A percentile compares a stretch with the other conserved stretches of the same genome.
phyloP scores from a whole-genome alignment of 208 protist species.

The Herpetomonas tarakana region DNA sequence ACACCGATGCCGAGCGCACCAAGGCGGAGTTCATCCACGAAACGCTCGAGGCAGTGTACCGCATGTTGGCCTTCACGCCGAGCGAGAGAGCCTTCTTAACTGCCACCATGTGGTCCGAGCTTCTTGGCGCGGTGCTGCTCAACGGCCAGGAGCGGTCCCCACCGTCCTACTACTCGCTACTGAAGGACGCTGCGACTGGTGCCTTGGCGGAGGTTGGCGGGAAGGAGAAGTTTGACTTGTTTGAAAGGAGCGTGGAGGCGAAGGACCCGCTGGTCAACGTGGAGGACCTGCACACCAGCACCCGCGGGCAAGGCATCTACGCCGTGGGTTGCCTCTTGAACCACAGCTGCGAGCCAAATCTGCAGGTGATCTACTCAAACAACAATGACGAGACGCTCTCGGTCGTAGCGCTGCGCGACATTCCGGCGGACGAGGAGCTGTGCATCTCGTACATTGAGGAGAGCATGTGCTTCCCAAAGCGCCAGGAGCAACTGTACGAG shows the following conservation, averaged over 20 bases:
- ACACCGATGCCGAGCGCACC: slow-evolving; percentile 13
- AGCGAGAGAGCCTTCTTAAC: slow-evolving; percentile 34
- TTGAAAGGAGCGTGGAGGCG: slow-evolving; percentile 16
- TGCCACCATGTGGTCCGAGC: slow-evolving; percentile 30
- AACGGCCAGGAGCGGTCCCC: slow-evolving; percentile 78
- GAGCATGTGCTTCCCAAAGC: slow-evolving; percentile 20
- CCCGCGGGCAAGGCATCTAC: slow-evolving; percentile 67
- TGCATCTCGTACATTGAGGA: slow-evolving; percentile 79
- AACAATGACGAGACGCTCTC: slow-evolving; percentile 59
- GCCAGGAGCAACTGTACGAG: slow-evolving; percentile 64
- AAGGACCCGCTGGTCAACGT: slow-evolving; percentile 2
- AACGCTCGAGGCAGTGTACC: slow-evolving; percentile 24
- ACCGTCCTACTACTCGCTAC: slow-evolving; percentile 42
- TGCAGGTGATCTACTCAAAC: slow-evolving; percentile 49
- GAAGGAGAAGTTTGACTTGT: slow-evolving; percentile 17
- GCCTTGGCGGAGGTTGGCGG: slow-evolving; percentile 15
- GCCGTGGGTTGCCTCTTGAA: slow-evolving; percentile 71
- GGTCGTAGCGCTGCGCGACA: slow-evolving; percentile 57
- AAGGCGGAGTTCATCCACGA: slow-evolving; percentile 27
- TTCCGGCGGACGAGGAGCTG: slow-evolving; percentile 55
- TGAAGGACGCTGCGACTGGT: slow-evolving; percentile 24
- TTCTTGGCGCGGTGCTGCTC: slow-evolving; percentile 72
- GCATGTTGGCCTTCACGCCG: slow-evolving; percentile 30
- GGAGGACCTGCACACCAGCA: slow-evolving; percentile 23
- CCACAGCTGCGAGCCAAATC: slow-evolving; percentile 75